Conservation (phyloP, 106 monocot species). For the Gastrodia elata region DNA sequence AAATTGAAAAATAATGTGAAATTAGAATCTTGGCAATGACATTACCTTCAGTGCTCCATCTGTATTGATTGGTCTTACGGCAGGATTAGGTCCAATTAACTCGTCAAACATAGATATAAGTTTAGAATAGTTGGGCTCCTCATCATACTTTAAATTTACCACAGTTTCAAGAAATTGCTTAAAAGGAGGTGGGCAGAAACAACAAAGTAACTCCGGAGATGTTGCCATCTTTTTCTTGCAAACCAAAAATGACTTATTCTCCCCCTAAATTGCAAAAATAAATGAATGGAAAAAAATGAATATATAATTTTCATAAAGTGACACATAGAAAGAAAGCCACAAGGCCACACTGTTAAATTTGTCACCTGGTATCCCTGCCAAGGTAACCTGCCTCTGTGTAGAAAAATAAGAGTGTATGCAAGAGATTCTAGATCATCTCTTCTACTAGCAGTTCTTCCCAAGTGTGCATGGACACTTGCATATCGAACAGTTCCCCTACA, state of each 20-base stretch:
- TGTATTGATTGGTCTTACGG: conserved; percentile 62
- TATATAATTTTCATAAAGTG: neutral
- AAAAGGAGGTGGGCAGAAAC: conserved; percentile 62
- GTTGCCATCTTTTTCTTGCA: conserved; percentile 87
- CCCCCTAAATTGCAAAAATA: conserved; percentile 39
- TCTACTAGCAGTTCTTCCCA: conserved; percentile 82
- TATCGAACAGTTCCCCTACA: conserved; percentile 78
- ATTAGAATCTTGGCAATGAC: neutral
- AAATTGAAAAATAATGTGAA: neutral
- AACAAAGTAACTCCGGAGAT: conserved; percentile 64
- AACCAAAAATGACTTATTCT: conserved; percentile 81
- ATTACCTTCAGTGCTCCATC: conserved; percentile 79
- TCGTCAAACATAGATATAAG: conserved; percentile 68
- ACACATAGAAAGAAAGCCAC: conserved; percentile 5
- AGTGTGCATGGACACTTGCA: conserved; percentile 90
- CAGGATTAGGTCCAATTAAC: conserved; percentile 70
- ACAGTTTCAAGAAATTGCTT: conserved; percentile 76
- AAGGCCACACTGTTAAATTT: neutral
- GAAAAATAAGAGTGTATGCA: conserved; percentile 83
- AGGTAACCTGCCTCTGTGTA: conserved; percentile 67
- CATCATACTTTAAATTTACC: conserved; percentile 77
- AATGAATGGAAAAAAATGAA: neutral
- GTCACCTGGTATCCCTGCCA: conserved; percentile 93
- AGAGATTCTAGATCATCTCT: conserved; percentile 94
- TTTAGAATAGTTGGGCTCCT: conserved; percentile 75